These are phyloP conservation scores for Boechera stricta DNA, from an alignment of 345 rosid genomes.

Conservation along the genomic window DNA sequence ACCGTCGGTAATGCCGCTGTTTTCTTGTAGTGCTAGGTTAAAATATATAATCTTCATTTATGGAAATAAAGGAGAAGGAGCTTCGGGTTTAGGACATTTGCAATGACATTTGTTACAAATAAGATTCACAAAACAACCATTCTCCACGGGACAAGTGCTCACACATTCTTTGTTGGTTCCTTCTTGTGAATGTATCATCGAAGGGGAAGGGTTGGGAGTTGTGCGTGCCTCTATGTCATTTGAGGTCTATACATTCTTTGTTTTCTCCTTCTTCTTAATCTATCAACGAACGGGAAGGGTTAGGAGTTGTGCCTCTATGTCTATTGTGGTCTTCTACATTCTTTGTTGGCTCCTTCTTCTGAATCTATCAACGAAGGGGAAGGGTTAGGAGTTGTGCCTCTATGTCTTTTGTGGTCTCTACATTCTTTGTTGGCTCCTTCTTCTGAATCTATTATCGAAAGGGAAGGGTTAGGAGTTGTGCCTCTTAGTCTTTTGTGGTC, in stretches of 20 bases:
- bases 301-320: background rate
- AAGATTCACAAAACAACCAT: too few species aligned
- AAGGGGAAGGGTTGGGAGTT: background rate
- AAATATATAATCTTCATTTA: background rate
- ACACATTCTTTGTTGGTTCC: too few species aligned
- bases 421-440: background rate
- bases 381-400: too few species aligned
- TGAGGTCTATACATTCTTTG: too few species aligned
- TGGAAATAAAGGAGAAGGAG: background rate
- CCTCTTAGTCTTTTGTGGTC: too few species aligned
- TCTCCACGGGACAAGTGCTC: too few species aligned
- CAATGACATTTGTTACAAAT: background rate
- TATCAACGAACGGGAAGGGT: background rate
- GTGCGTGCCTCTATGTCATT: background rate
- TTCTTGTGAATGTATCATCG: too few species aligned
- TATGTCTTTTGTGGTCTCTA: background rate
- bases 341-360: background rate
- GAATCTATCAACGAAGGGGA: background rate
- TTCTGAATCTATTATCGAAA: background rate
- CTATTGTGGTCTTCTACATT: background rate
- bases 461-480: background rate
- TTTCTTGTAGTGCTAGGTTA: background rate
- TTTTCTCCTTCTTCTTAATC: too few species aligned
- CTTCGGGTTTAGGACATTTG: background rate
- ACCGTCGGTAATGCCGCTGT: too few species aligned